Evolutionary conservation across 73 alveolate genomes (phyloP).

Genomic region (Tetrahymena borealis): DNA sequence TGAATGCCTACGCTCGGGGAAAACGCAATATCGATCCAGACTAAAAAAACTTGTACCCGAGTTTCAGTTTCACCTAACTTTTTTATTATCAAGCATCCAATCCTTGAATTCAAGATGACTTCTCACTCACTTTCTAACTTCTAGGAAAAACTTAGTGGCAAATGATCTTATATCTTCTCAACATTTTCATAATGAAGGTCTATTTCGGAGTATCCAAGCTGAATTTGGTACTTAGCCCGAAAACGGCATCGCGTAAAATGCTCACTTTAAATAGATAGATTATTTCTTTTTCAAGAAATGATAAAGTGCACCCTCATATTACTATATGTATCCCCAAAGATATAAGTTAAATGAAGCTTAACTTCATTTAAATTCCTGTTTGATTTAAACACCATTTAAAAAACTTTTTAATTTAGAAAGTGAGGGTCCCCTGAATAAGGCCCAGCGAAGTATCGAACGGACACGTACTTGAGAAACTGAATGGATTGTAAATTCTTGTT

Average conservation of each 20-base stretch:
- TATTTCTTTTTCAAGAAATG: not conserved
- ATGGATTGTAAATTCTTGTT: not conserved
- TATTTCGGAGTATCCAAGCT: not conserved
- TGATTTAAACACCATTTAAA: not conserved
- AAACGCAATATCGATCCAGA: not conserved
- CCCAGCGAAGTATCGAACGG: not conserved
- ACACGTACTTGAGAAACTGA: not conserved
- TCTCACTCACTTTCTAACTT: conserved; percentile 1
- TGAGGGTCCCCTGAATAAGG: not conserved
- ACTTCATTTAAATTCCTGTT: not conserved
- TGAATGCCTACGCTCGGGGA: not conserved
- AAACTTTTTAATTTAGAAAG: not conserved
- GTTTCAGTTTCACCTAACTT: not conserved
- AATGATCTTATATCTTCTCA: not conserved
- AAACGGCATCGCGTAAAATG: not conserved
- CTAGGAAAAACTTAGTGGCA: not conserved
- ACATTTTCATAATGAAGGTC: not conserved
- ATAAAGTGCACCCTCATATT: not conserved
- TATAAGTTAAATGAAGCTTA: not conserved
- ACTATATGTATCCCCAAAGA: not conserved
- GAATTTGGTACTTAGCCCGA: not conserved
- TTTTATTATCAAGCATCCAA: not conserved
- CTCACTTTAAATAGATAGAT: not conserved
- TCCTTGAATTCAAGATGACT: conserved; percentile 1
- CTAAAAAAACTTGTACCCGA: not conserved